Percentiles rank a stretch among this genome's conserved stretches.
Evolutionary conservation across 73 alveolate species (phyloP).

Genomic region (Paramecium biaurelia): DNA sequence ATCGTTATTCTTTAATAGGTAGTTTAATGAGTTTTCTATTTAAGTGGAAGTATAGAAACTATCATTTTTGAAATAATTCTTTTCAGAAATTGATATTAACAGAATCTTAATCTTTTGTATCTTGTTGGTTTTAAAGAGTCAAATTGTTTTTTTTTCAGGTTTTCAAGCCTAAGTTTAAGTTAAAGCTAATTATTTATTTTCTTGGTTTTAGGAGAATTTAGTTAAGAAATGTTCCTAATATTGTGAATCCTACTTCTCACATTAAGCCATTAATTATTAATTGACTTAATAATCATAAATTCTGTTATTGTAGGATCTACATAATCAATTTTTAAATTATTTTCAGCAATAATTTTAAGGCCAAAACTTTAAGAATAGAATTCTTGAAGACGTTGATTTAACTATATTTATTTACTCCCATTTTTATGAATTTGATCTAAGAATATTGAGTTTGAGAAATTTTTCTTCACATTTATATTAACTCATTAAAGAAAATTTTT

Average conservation of each 20-base stretch:
- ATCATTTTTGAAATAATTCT: neutral
- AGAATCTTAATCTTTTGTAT: too few relatives aligned
- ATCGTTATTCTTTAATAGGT: neutral
- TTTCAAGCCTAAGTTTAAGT: too few relatives aligned
- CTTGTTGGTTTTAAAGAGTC: too few relatives aligned
- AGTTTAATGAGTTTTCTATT: neutral
- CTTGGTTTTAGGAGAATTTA: neutral
- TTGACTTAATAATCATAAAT: neutral
- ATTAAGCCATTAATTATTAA: too few relatives aligned
- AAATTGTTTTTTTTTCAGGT: too few relatives aligned
- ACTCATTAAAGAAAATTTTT: constrained; percentile 7
- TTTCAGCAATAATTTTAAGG: neutral
- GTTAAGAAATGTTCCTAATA: too few relatives aligned
- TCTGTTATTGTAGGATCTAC: neutral
- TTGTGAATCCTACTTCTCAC: neutral
- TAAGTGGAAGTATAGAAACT: neutral
- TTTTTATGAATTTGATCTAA: neutral
- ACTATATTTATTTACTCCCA: neutral
- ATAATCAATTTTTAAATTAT: neutral
- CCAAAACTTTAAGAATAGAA: neutral
- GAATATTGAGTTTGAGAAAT: neutral
- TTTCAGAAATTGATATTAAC: neutral
- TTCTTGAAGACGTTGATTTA: neutral
- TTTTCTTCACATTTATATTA: neutral
- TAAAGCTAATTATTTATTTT: too few relatives aligned